phyloP scores from a whole-genome alignment of 768 basidiomycete genomes.

The Clavaria fumosa region DNA sequence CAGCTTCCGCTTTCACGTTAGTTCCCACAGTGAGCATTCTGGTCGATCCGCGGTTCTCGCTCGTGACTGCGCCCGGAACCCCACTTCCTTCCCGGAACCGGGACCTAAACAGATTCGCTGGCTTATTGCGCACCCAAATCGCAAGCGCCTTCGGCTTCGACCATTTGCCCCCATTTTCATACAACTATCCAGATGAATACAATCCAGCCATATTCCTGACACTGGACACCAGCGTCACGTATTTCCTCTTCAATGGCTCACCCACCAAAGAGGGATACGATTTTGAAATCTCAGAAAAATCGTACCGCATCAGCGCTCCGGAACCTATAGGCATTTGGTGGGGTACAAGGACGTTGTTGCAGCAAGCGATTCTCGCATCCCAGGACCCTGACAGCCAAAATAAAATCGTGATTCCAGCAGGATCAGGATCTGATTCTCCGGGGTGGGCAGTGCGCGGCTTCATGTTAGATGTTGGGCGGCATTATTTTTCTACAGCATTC shows the following conservation, averaged over 20 bases:
- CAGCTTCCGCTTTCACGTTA: too few species aligned
- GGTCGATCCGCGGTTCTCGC: too few species aligned
- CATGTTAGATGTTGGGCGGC: conserved; percentile 32
- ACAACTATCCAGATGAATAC: conserved; percentile 5
- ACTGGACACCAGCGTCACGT: conserved; percentile 14
- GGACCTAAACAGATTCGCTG: too few species aligned
- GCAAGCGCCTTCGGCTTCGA: conserved; percentile 17
- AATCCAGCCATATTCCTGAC: conserved; percentile 19
- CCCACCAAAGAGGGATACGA: conserved; percentile 26
- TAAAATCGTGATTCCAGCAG: conserved; percentile 18
- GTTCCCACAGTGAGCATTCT: too few species aligned
- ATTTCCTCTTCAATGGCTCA: conserved; percentile 22
- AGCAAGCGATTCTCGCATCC: conserved; percentile 21
- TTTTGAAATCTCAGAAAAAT: conserved; percentile 17
- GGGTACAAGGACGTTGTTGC: conserved; percentile 29
- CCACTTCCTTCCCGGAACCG: too few species aligned
- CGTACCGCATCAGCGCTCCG: conserved; percentile 20
- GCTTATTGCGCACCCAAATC: conserved; percentile 23
- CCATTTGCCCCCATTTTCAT: conserved; percentile 12
- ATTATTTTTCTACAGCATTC: conserved; percentile 27
- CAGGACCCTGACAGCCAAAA: conserved; percentile 9
- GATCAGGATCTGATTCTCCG: conserved; percentile 23
- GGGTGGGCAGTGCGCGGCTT: conserved; percentile 31
- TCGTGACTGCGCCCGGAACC: too few species aligned
- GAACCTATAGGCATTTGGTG: conserved; percentile 26